phyloP scores from a whole-genome alignment of 202 grass and related monocot genomes.

The Carex arenaria region DNA sequence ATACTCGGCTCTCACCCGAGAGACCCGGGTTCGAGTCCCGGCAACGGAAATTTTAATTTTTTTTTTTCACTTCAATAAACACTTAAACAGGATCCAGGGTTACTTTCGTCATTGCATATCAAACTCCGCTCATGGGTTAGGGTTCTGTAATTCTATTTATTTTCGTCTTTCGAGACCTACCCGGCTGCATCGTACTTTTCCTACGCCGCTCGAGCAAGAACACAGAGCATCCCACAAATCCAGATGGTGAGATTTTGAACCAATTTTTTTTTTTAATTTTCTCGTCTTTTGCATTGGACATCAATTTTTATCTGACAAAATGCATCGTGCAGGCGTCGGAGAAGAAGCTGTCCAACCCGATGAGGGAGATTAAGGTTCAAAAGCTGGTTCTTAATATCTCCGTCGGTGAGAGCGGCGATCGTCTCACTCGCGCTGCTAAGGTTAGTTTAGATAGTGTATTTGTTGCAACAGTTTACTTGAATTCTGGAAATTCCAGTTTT shows the following conservation, averaged over 20 bases:
- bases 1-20: slow-evolving; percentile 55
- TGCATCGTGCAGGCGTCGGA: slow-evolving; percentile 39
- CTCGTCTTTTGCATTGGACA: not conserved
- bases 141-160: slow-evolving; percentile 23
- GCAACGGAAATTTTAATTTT: slow-evolving; percentile 32
- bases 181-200: slow-evolving; percentile 13
- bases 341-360: slow-evolving; percentile 62
- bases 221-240: not conserved
- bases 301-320: not conserved
- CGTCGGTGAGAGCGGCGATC: slow-evolving; percentile 65
- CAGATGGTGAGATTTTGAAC: not conserved
- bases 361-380: slow-evolving; percentile 89
- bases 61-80: not conserved
- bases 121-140: not conserved
- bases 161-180: slow-evolving; percentile 3
- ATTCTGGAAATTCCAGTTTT: not conserved
- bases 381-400: slow-evolving; percentile 77
- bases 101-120: slow-evolving; percentile 25
- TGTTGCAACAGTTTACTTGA: not conserved
- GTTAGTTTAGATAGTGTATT: slow-evolving; percentile 15
- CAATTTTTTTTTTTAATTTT: not conserved
- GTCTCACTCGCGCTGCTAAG: slow-evolving; percentile 67
- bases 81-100: not conserved
- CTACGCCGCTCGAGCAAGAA: not conserved
- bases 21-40: slow-evolving; percentile 42